Evolutionary conservation across 2,329 filamentous ascomycete species (phyloP), one percentile per base, ranked within the genome.

Genomic region (Geosmithia putterillii): DNA sequence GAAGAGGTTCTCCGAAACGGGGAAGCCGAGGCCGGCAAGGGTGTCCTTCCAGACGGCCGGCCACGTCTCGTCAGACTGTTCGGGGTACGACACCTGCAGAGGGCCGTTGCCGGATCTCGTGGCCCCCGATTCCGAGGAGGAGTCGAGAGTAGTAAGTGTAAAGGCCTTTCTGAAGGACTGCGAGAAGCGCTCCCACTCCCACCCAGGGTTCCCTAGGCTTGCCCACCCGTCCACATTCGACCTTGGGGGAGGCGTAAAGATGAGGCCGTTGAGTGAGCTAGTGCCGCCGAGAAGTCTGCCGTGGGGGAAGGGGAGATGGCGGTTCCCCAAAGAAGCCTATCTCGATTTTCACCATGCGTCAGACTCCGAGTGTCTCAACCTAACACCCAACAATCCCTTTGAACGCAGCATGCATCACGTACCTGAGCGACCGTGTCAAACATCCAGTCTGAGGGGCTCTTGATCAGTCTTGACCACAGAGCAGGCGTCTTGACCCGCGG

Each of bases 181-280:
- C 7, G 40, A 43, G 32, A 54, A 46, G 10, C 40, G 44, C 14
- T 44, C 39, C 51, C 52, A 59, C 38, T 51, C 42, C 55, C 57
- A 59, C 5, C 52, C 54, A 1, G 44, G 44, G 40, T 59, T 59
- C 4, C 55, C 56, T 2, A 58, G 47, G 18, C 46, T 45, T 10
- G 42, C 50, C 47, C 54, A 59, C 1, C 51, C 51, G 36, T 57
- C 54, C 19, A 58, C 45, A 22, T 47, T 50, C 17, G 46, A 44
- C 38, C 44, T 40, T 7, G 44, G 42, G 7, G 44, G 50, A 7
- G 50, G 41, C 4, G 47, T 48, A 25, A 57, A 57, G 35, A 49
- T 45, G 14, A 50, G 48, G 36, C 49, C 50, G 39, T 60, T 59
- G 41, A 60, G 44, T 3, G 51, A 54, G 38, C 55, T 57, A 2